Evolutionary conservation across 139 green algal genomes (phyloP), one percentile per base, ranked within the genome.

Genomic region (Dunaliella primolecta): DNA sequence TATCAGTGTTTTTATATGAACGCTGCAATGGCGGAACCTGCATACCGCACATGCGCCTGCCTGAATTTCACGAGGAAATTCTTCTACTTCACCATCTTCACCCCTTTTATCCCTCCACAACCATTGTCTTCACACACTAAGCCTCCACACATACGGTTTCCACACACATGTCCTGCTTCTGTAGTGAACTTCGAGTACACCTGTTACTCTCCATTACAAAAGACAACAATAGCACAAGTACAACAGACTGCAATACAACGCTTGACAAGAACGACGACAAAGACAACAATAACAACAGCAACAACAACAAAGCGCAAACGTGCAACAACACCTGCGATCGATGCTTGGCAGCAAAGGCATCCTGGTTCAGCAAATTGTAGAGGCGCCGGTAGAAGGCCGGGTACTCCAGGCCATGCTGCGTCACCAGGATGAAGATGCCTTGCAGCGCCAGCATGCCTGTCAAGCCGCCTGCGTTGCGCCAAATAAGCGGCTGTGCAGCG

Each of bases 361-460:
- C 90, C 0, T 88, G 85, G 0, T 87, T 94, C 24, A 98, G 85
- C 36, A 98, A 88, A 25, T 79, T 75, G 86, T 98, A 98, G 30
- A 98, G 90, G 30, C 92, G 83, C 0, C 55, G 37, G 87, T 95
- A 98, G 87, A 98, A 98, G 79, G 89, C 71, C 3, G 71, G 71
- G 81, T 85, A 80, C 81, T 81, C 81, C 20, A 85, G 36, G 23
- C 84, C 78, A 27, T 87, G 84, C 15, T 77, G 84, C 23, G 85
- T 88, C 31, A 99, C 95, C 56, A 99, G 92, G 24, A 93, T 55
- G 88, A 98, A 99, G 81, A 99, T 93, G 46, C 94, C 94, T 84
- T 98, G 92, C 24, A 99, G 93, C 1, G 97, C 96, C 38, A 99
- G 89, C 90, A 99, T 96, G 87, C 95, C 95, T 24, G 90, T 86